Evolutionary conservation across 2,329 filamentous ascomycete genomes (phyloP), one percentile per base, ranked within the genome.

Genomic region (Aureobasidium sp.): DNA sequence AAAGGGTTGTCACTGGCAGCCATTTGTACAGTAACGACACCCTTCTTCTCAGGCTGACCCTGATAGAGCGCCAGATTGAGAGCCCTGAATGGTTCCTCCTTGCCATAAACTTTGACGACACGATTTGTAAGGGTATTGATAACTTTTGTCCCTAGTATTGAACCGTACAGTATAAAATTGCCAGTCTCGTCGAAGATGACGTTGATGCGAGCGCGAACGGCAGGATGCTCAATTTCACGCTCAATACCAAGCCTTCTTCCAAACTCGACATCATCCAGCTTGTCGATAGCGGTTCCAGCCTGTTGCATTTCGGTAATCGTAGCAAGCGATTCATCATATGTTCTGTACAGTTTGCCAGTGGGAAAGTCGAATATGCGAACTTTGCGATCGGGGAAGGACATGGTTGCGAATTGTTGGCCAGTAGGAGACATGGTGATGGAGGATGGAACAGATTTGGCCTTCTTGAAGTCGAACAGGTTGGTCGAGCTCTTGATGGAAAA

Each of bases 381-480:
- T 78, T 97, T 97, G 65, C 96, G 90, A 78, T 99, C 96, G 0
- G 96, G 97, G 71, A 98, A 91, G 0, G 96, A 99, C 71, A 96
- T 91, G 0, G 94, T 92, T 2, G 92, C 94, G 74, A 99, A 96
- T 67, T 94, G 93, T 66, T 92, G 88, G 7, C 95, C 94, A 0
- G 91, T 91, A 0, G 95, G 94, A 0, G 96, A 98, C 54, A 99
- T 87, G 0, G 92, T 93, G 56, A 99, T 84, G 15, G 93, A 93
- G 5, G 90, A 89, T 0, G 95, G 95, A 0, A 91, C 88, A 0
- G 94, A 93, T 78, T 97, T 98, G 59, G 93, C 72, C 80, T 98
- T 98, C 75, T 97, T 98, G 82, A 99, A 98, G 62, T 97, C 95
- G 75, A 98, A 99, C 1, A 99, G 85, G 73, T 93, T 96, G 3